phyloP scores from a whole-genome alignment of 306 rosid genomes.

The Glycine tomentella region DNA sequence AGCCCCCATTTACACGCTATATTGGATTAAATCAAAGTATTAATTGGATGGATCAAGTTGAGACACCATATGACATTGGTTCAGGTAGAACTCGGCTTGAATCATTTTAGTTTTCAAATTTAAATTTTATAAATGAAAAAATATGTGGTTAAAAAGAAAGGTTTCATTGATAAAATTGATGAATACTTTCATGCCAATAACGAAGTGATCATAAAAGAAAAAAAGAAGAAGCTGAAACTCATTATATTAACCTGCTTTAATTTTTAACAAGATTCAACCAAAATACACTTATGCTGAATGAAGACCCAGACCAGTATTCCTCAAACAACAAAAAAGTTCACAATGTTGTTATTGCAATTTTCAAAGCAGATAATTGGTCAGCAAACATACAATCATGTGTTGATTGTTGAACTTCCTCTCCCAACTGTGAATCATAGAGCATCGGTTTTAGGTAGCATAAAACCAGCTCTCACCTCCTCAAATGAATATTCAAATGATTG shows the following conservation, averaged over 20 bases:
- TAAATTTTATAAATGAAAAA: too few relatives aligned
- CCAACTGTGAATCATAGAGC: conserved; percentile 43
- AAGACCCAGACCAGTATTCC: conserved; percentile 29
- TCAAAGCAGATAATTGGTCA: conserved; percentile 36
- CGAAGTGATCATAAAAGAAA: too few relatives aligned
- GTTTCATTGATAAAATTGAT: too few relatives aligned
- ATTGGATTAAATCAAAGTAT: conserved; percentile 25
- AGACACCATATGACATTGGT: background rate
- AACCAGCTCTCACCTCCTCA: conserved; percentile 71
- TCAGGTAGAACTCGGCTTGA: too few relatives aligned
- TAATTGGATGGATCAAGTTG: background rate
- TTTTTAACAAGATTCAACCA: conserved; percentile 24
- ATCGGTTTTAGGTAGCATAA: conserved; percentile 43
- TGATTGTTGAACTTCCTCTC: background rate
- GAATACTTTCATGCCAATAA: too few relatives aligned
- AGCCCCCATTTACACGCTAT: background rate
- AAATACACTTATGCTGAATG: conserved; percentile 7
- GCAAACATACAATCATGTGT: conserved; percentile 28
- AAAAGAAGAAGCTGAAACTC: conserved; percentile 3
- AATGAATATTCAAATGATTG: conserved; percentile 60
- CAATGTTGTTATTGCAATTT: conserved; percentile 13
- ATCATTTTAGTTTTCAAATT: too few relatives aligned
- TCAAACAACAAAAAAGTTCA: background rate
- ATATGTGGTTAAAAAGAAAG: too few relatives aligned
- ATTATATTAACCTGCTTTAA: background rate